Base-by-base conservation (phyloP, 2,329 filamentous ascomycete species). In the Fusarium vanettenii region DNA sequence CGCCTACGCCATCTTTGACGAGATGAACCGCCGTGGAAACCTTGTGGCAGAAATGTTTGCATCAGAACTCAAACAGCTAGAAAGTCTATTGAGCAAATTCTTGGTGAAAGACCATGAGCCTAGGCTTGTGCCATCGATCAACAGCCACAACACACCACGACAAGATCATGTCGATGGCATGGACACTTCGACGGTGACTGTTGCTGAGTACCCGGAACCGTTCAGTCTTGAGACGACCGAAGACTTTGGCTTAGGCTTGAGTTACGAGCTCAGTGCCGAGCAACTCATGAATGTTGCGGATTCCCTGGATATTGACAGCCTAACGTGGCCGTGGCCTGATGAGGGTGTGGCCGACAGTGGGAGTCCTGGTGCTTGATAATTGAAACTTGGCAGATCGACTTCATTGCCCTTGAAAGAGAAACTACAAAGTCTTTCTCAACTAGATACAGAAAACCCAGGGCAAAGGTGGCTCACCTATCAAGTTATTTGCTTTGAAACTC, bases 21-120 rank as follows among this genome's bases (percentile, higher is more conserved):
- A 86, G 14, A 87, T 89, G 80, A 80, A 82, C 31, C 79, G 80
- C 2, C 81, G 82, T 14, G 86, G 87, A 1, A 88, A 87, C 50
- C 78, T 82, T 0, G 82, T 88, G 8, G 87, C 87, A 0, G 79
- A 78, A 5, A 84, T 85, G 64, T 81, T 84, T 10, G 63, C 62
- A 1, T 61, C 60, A 11, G 73, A 73, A 27, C 27, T 75, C 8
- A 75, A 71, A 11, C 66, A 73, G 5, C 37, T 73, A 2, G 72
- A 75, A 25, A 63, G 64, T 0, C 10, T 70, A 6, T 50, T 75
- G 6, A 69, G 50, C 29, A 66, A 35, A 5, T 69, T 66, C 9
- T 18, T 74, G 2, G 6, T 63, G 4, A 64, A 52, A 20, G 43
- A 62, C 9, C 25, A 18, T 14, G 67, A 73, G 8, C 10, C 64